Evolutionary conservation across 768 basidiomycete genomes (phyloP).

Genomic region (Trametes coccinea): DNA sequence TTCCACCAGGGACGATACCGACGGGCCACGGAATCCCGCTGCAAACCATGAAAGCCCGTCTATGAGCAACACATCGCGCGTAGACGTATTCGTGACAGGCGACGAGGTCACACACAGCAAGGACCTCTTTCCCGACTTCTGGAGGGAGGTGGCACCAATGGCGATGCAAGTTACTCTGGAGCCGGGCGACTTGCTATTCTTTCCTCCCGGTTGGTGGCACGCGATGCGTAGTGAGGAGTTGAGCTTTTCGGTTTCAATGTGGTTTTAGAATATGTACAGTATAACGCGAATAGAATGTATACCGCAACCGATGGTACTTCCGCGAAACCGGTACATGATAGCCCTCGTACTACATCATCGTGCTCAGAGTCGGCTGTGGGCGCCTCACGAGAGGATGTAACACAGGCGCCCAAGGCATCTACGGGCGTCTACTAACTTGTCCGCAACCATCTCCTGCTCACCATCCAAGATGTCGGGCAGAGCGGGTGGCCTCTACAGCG

Average conservation of each 20-base stretch:
- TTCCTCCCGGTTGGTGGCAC: constrained; percentile 96
- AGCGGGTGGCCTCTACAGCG: constrained; percentile 85
- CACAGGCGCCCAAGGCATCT: background rate
- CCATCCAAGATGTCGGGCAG: constrained; percentile 63
- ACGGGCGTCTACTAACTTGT: background rate
- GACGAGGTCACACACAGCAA: constrained; percentile 16
- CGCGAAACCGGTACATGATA: too few species aligned
- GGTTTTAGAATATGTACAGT: constrained; percentile 55
- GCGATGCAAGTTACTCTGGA: constrained; percentile 64
- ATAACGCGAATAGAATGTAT: too few species aligned
- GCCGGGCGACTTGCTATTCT: constrained; percentile 85
- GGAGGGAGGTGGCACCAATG: constrained; percentile 52
- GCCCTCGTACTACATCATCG: too few species aligned
- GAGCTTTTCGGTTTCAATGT: constrained; percentile 89
- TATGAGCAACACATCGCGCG: constrained; percentile 79
- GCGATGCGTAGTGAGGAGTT: constrained; percentile 80
- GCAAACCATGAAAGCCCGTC: constrained; percentile 43
- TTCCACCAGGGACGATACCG: constrained; percentile 1
- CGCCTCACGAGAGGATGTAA: too few species aligned
- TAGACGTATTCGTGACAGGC: constrained; percentile 68
- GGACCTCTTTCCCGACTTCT: constrained; percentile 51
- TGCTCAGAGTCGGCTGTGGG: too few species aligned
- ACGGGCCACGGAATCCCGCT: constrained; percentile 38
- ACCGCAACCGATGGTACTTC: too few species aligned
- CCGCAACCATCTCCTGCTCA: constrained; percentile 1